These are phyloP conservation scores for Quercus rubra DNA, from an alignment of 306 rosid genomes.

Conservation along the genomic window DNA sequence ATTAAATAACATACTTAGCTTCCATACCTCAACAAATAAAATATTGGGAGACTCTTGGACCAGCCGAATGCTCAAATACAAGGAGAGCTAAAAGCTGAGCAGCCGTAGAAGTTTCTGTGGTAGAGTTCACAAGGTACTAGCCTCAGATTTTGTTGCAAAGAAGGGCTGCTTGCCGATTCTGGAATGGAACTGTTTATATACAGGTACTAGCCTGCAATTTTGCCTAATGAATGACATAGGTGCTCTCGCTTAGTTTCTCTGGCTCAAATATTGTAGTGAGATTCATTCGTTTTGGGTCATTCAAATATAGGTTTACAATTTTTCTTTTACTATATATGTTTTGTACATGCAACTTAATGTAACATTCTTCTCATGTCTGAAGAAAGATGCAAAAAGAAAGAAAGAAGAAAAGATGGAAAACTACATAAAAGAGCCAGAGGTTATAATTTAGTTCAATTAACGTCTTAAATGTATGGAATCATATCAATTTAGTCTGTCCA, in stretches of 20 bases:
- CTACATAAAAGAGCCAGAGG: no score
- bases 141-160: slow-evolving; percentile 51
- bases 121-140: slow-evolving; percentile 29
- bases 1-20: slow-evolving; percentile 13
- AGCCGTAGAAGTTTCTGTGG: slow-evolving; percentile 14
- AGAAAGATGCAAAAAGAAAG: no score
- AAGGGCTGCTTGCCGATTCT: slow-evolving; percentile 18
- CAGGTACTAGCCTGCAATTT: slow-evolving; percentile 10
- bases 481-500: no score
- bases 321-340: no score
- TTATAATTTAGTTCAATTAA: no score
- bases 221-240: background rate
- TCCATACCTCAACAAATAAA: slow-evolving; percentile 14
- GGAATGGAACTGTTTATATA: slow-evolving; percentile 21
- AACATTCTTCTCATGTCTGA: no score
- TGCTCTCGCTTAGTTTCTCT: background rate
- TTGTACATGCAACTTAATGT: no score
- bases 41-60: background rate
- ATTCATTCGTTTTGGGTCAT: background rate
- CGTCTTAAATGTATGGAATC: no score
- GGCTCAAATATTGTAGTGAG: background rate
- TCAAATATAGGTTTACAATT: background rate
- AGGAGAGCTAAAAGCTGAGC: slow-evolving; percentile 2
- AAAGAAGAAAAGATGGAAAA: no score
- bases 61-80: slow-evolving; percentile 1